Conservation (phyloP, 2,329 filamentous ascomycete species). For the Lasiodiplodia theobromae region DNA sequence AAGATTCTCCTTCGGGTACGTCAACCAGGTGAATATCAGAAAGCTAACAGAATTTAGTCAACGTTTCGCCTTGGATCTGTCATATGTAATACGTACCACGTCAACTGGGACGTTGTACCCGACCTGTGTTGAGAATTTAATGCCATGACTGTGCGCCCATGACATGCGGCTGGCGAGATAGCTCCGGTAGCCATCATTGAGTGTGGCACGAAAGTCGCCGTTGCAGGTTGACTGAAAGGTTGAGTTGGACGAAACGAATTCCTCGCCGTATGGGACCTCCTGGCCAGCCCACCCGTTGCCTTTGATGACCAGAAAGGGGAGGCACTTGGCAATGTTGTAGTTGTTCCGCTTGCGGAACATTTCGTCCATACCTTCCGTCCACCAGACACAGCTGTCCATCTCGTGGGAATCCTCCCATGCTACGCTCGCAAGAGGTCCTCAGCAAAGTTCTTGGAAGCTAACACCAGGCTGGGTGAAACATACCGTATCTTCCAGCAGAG, state of each 20-base stretch:
- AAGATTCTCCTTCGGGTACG: conserved; percentile 44
- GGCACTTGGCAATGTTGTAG: conserved; percentile 40
- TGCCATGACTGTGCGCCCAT: conserved; percentile 38
- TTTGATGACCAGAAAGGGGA: conserved; percentile 40
- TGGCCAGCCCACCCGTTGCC: conserved; percentile 31
- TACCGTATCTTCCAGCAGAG: conserved; percentile 41
- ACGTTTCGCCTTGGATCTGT: too few species aligned
- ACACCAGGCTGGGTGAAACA: neutral
- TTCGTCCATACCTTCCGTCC: conserved; percentile 37
- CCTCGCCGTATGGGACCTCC: conserved; percentile 31
- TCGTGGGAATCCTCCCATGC: conserved; percentile 46
- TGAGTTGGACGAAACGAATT: conserved; percentile 29
- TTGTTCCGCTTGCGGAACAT: conserved; percentile 36
- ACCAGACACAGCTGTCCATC: conserved; percentile 37
- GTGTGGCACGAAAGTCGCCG: conserved; percentile 41
- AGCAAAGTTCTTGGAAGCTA: too few species aligned
- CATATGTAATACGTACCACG: conserved; percentile 37
- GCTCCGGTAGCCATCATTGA: conserved; percentile 41
- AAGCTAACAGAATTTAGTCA: conserved; percentile 27
- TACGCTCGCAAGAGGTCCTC: too few species aligned
- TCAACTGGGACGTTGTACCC: conserved; percentile 46
- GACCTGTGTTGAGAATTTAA: conserved; percentile 41
- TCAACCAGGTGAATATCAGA: conserved; percentile 39
- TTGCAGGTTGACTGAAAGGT: conserved; percentile 33
- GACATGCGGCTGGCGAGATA: conserved; percentile 38